Evolutionary conservation across 805 yeast species (phyloP).

Genomic region (Metschnikowia anglica): DNA sequence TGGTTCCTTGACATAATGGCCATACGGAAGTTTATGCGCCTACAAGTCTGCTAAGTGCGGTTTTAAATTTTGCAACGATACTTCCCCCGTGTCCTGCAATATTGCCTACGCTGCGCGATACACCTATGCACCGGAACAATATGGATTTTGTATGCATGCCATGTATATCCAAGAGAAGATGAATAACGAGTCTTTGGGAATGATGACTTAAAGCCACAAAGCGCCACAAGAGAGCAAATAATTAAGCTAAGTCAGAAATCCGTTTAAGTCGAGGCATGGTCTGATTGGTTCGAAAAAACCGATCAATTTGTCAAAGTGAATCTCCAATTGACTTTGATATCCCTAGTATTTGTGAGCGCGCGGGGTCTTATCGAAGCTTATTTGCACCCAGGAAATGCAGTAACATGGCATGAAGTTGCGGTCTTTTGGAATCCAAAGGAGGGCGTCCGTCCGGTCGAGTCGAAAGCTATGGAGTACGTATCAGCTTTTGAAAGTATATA

Average conservation of each 20-base stretch:
- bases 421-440: conserved; percentile 5
- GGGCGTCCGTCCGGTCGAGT: not conserved
- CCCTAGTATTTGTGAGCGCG: not conserved
- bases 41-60: conserved; percentile 19
- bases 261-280: no score
- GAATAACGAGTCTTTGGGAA: not conserved
- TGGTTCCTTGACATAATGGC: not conserved
- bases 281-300: not conserved
- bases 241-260: no score
- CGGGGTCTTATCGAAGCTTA: not conserved
- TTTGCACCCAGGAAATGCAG: conserved; percentile 13
- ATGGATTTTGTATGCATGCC: not conserved
- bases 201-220: not conserved
- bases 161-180: not conserved
- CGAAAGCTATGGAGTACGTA: not conserved
- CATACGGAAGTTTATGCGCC: conserved; percentile 19
- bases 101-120: not conserved
- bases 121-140: not conserved
- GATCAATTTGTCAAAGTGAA: not conserved
- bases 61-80: conserved; percentile 3
- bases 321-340: not conserved
- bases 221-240: not conserved
- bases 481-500: not conserved
- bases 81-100: not conserved
- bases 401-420: conserved; percentile 12